These are phyloP conservation scores for Dactylonectria estremocensis DNA, from an alignment of 2,329 filamentous ascomycete species.

Conservation along the genomic window DNA sequence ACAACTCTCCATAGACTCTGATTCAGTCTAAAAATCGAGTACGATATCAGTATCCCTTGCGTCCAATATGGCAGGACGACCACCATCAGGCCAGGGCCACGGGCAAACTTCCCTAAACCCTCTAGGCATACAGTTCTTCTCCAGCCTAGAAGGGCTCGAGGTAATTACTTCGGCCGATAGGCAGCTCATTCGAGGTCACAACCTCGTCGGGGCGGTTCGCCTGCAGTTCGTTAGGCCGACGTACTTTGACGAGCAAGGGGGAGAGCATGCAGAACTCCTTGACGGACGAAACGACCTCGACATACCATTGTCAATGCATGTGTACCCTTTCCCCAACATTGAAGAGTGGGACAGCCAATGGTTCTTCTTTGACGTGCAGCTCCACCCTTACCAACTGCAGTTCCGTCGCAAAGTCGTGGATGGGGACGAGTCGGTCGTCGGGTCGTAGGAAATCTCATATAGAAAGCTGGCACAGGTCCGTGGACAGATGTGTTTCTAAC, in stretches of 20 bases:
- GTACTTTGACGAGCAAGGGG: slow-evolving; percentile 17
- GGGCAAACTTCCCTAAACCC: slow-evolving; percentile 18
- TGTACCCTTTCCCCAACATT: slow-evolving; percentile 21
- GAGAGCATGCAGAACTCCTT: slow-evolving; percentile 16
- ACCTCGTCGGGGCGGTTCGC: slow-evolving; percentile 7
- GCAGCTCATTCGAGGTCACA: slow-evolving; percentile 21
- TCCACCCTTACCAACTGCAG: slow-evolving; percentile 20
- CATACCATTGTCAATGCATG: slow-evolving; percentile 22
- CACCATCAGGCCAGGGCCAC: slow-evolving; percentile 5
- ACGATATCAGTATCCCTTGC: neutral
- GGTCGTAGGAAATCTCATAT: slow-evolving; percentile 16
- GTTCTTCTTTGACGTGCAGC: too few relatives aligned
- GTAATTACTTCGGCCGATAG: slow-evolving; percentile 16
- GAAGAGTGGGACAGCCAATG: too few relatives aligned
- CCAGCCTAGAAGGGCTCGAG: slow-evolving; percentile 22
- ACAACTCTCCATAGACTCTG: neutral
- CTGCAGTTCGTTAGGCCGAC: slow-evolving; percentile 16
- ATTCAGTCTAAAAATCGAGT: neutral
- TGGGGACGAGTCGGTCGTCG: slow-evolving; percentile 13
- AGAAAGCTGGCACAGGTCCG: slow-evolving; percentile 5
- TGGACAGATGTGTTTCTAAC: slow-evolving; percentile 12
- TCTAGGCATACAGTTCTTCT: slow-evolving; percentile 22
- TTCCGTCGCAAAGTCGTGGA: slow-evolving; percentile 16
- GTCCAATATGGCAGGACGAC: neutral
- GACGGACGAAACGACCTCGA: slow-evolving; percentile 15